Evolutionary conservation across 1,284 basidiomycete species (phyloP), one percentile per base, ranked within the genome.

Genomic region (Malassezia restricta): DNA sequence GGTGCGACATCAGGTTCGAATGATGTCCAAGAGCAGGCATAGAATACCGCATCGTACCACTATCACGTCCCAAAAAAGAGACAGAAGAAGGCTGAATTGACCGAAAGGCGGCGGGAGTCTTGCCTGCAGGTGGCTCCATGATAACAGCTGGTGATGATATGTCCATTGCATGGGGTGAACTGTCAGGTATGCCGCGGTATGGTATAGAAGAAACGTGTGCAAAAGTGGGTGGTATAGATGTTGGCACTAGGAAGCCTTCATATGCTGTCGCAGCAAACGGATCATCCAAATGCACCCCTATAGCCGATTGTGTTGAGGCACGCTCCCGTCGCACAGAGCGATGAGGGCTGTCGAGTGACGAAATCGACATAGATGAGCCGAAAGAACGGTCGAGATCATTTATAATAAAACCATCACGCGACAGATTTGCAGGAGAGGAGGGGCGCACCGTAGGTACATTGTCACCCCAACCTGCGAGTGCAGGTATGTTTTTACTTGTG

Each of bases 321-420:
- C 9, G 38, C 30, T 2, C 11, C 33, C 33, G 33, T 11, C 33
- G n/a, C 33, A 35, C 3, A 35, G n/a, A 35, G 54, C 9, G 60
- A 43, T 3, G 44, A 17, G 51, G 55, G 12, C 58, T 61, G 20
- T 71, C 68, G 17, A 67, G 47, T 5, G 66, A 70, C 15, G 64
- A 64, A 39, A 72, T 61, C 38, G 67, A 70, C 69, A 72, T 70
- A 33, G 65, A 67, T n/a, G 66, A 68, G 49, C 68, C 68, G 29
- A 71, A 71, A 4, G 67, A 70, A 29, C 58, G 61, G 58, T 68
- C 66, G 46, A 68, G 57, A 48, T 66, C 63, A n/a, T 55, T 43
- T 14, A 50, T 5, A 8, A 38, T 32, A 6, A 33, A 24, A 11
- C 24, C 42, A 24, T 54, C 46, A 11, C 40, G 51, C 1, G 28